Base-by-base conservation (phyloP, 352 stramenopile genomes). In the Thalassiosira ordinaria region DNA sequence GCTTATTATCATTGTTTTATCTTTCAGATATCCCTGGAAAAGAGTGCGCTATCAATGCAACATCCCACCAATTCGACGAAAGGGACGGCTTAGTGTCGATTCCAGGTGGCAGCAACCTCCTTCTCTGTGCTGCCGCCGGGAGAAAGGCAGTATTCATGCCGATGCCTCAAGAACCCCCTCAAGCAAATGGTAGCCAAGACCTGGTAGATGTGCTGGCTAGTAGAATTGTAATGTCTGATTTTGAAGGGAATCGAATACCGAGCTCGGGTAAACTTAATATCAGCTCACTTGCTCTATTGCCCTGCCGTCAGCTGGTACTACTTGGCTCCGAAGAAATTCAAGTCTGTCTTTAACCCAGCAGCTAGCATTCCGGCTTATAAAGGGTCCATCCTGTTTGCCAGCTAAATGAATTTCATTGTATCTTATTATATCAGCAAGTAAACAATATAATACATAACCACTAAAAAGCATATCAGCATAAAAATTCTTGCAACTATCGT, bases 71-170 rank as follows among this genome's bases (percentile, higher is more conserved):
- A 22, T 73, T 82, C 60, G 44, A 44, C 0, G n/a, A n/a, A n/a
- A 47, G 55, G 1, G 65, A 77, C 67, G 74, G 74, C 22, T 44
- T 82, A 41, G 74, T 82, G 27, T 77, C 74, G 13, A 71, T 77
- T 41, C 74, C 65, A 13, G 63, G 56, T 26, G 64, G 46, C 29
- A 47, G 49, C 20, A 51, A 71, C 37, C 46, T 80, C 27, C 20
- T 80, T 6, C 13, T 80, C 29, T 80, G 72, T 49, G 72, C 63
- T 13, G 63, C 31, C 8, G 49, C 72, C 0, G 72, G 72, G n/a
- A 63, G 72, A 53, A 80, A 80, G 24, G 65, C 72, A 2, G 72
- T 80, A 0, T 80, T 80, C 44, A 68, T 73, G 61, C 35, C 72
- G n/a, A 74, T 80, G 46, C 59, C 67, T 24, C 52, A 44, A 33